Conservation (phyloP, 116 monocot species). For the Posidonia oceanica region DNA sequence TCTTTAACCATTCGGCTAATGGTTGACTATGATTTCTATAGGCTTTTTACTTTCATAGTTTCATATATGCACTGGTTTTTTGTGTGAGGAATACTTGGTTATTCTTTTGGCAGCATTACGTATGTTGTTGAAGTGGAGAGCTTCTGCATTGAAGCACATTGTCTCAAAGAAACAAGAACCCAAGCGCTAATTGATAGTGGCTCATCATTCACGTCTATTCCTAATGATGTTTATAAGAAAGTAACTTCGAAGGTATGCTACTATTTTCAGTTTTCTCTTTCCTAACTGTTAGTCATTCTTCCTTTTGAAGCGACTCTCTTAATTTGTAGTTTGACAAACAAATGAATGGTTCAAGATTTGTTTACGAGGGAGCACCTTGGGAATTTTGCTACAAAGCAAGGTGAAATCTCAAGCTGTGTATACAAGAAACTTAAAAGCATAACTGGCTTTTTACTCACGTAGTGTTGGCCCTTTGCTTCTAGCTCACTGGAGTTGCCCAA, state of each 20-base stretch:
- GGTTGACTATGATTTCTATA: no score
- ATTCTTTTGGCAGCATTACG: constrained; percentile 26
- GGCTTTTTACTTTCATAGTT: no score
- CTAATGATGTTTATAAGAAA: constrained; percentile 44
- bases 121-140: constrained; percentile 69
- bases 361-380: constrained; percentile 34
- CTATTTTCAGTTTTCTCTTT: not conserved
- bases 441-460: not conserved
- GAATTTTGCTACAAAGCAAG: constrained; percentile 82
- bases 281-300: not conserved
- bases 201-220: constrained; percentile 78
- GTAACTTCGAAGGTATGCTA: constrained; percentile 55
- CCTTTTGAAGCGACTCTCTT: not conserved
- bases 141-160: constrained; percentile 49
- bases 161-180: constrained; percentile 36
- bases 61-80: not conserved
- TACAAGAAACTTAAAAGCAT: not conserved
- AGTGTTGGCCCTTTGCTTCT: constrained; percentile 5
- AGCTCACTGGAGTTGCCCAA: constrained; percentile 59
- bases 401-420: constrained; percentile 15
- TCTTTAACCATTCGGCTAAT: no score
- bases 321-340: constrained; percentile 58
- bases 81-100: not conserved
- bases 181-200: constrained; percentile 79
- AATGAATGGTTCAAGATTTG: constrained; percentile 55